Base-by-base conservation (phyloP, 1,284 basidiomycete species). In the Naganishia sp. region DNA sequence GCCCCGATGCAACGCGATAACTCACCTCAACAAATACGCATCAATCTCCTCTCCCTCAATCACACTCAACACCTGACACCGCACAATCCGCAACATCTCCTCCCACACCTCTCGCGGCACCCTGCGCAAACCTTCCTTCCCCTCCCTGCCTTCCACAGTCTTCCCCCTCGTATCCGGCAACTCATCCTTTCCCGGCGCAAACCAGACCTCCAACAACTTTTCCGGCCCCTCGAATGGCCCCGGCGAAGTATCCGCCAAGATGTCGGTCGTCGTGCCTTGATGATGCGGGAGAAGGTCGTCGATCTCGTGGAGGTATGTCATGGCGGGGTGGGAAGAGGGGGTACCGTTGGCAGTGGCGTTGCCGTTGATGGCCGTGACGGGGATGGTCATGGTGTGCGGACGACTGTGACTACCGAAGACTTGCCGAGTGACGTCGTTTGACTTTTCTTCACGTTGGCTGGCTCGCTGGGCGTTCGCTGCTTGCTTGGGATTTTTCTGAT, bases 161-260 rank as follows among this genome's bases (percentile, higher is more conserved):
- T 41, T 25, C 11, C 63, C 49, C 13, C 35, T 50, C 13, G 23
- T 75, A 71, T 15, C 82, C 77, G 71, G 61, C 23, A 65, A 67
- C 47, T 60, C 52, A 31, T 55, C 39, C 13, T 87, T 81, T 6
- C 87, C 88, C 21, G 90, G 90, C 5, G 91, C 88, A 79, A 99
- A 99, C 96, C 96, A 99, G 65, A 99, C 87, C 82, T 99, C 96
- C 64, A 99, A 86, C 49, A 98, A 86, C 81, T 99, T 99, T 82
- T 99, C 96, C 67, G 95, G 92, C 17, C 79, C 79, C 67, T 79
- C 78, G 57, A 80, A 80, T 13, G 77, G 79, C 17, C 63, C 63
- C 42, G 63, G 64, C 18, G 67, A 65, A 18, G 58, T 41, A 43
- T 69, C 66, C 46, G 60, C 66, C 10, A 67, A 49, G 52, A 68